Base-by-base conservation (phyloP, 441 rosid genomes). In the Gossypium trilobum region DNA sequence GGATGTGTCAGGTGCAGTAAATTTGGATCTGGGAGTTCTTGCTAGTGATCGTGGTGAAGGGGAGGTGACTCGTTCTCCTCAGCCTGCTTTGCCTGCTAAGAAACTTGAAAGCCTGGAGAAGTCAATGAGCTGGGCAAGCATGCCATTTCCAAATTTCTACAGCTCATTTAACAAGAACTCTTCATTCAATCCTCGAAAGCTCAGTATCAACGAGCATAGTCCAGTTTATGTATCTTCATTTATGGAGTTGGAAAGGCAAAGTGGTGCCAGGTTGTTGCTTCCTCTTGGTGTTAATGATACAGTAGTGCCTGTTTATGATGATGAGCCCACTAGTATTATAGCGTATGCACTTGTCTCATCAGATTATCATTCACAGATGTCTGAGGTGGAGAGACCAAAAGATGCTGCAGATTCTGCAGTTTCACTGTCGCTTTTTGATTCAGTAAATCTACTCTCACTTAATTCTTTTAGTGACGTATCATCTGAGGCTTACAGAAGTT, bases 251-350 rank as follows among this genome's bases (percentile, higher is more conserved):
- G 89, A 85, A 72, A 77, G 66, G 72, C 85, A 59, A 73, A 81
- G 85, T 67, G 85, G 91, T 59, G 88, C 83, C 14, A 80, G 88
- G 85, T 78, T 82, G 68, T 81, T 84, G 22, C 87, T 87, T 73
- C 89, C 89, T 63, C 73, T 84, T 70, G 89, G 89, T 60, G 62
- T 78, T 19, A 73, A 85, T 62, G 91, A 81, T 36, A 80, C 87
- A 22, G 84, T 85, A 65, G 80, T 87, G 60, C 88, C 89, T 23
- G 87, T 87, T 14, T 84, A 81, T 59, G 91, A 87, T 74, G 91
- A 87, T 59, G 91, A 87, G 70, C 89, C 88, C 58, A 87, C 91
- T 27, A 87, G 89, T 62, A 81, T 87, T 67, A 87, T 87, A 74
- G 79, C 91, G 2, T 85, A 85, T 80, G 87, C 87, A 56, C 83